These are phyloP conservation scores for Ogataea pignaliae DNA, from an alignment of 805 yeast genomes.

Conservation along the genomic window DNA sequence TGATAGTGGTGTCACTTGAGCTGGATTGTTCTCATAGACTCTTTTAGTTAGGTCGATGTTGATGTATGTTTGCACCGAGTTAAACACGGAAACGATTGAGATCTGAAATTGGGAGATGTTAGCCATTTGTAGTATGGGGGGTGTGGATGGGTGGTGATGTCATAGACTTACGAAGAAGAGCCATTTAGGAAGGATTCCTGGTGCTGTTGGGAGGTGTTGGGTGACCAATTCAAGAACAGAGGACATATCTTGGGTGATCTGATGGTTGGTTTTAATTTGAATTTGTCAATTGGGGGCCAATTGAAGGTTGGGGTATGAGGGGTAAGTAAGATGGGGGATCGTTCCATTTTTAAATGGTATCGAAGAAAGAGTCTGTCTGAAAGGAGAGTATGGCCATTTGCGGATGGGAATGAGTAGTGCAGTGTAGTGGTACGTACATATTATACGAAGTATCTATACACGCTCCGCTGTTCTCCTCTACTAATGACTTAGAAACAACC, in stretches of 20 bases:
- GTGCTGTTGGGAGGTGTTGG: slow-evolving; percentile 36
- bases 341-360: background rate
- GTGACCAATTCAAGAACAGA: slow-evolving; percentile 24
- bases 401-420: too few relatives aligned
- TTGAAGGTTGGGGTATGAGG: background rate
- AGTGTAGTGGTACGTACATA: too few relatives aligned
- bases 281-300: background rate
- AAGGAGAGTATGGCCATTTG: too few relatives aligned
- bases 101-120: slow-evolving; percentile 27
- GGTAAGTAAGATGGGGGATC: background rate
- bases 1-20: slow-evolving; percentile 56
- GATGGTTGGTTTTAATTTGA: too few relatives aligned
- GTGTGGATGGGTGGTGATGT: too few relatives aligned
- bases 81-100: slow-evolving; percentile 88
- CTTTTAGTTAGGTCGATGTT: slow-evolving; percentile 67
- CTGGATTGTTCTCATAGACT: slow-evolving; percentile 67
- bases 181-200: slow-evolving; percentile 74
- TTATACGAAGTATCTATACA: too few relatives aligned
- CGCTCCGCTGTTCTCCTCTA: too few relatives aligned
- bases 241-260: too few relatives aligned
- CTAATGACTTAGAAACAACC: too few relatives aligned
- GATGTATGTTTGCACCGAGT: slow-evolving; percentile 80
- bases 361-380: too few relatives aligned
- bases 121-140: slow-evolving; percentile 6
- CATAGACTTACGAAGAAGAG: slow-evolving; percentile 54